Conservation (phyloP, 1,284 basidiomycete genomes). For the Tilletia indica region DNA sequence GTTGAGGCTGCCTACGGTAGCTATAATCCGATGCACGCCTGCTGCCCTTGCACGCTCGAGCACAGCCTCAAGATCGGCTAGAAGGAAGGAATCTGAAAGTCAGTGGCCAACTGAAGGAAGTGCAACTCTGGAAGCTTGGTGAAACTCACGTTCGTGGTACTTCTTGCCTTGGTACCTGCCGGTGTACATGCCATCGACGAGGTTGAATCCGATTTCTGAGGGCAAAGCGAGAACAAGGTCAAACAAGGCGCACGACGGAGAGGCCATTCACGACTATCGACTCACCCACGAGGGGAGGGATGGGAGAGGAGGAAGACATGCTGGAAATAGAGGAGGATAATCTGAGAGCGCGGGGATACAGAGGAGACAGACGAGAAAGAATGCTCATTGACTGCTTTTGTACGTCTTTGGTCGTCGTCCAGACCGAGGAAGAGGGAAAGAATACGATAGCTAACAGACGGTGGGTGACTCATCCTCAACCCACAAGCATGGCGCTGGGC, state of each 20-base stretch:
- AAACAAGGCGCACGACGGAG: too few species aligned
- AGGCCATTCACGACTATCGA: constrained; percentile 27
- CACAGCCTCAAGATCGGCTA: constrained; percentile 68
- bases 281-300: constrained; percentile 14
- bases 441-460: too few species aligned
- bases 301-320: not conserved
- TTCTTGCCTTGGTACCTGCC: constrained; percentile 60
- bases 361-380: too few species aligned
- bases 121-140: constrained; percentile 66
- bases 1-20: not conserved
- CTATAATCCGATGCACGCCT: not conserved
- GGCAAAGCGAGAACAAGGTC: not conserved
- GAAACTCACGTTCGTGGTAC: constrained; percentile 65
- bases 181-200: constrained; percentile 59
- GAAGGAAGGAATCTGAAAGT: constrained; percentile 34
- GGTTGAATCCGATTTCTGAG: constrained; percentile 61
- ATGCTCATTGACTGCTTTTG: too few species aligned
- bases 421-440: too few species aligned
- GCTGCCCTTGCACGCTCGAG: constrained; percentile 5
- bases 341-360: too few species aligned
- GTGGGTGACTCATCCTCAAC: too few species aligned
- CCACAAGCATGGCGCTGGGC: too few species aligned
- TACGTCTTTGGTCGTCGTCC: too few species aligned
- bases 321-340: constrained; percentile 1
- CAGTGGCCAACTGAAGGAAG: too few species aligned